These are phyloP conservation scores for Pichia cephalocereana DNA, from an alignment of 805 yeast species.

Conservation along the genomic window DNA sequence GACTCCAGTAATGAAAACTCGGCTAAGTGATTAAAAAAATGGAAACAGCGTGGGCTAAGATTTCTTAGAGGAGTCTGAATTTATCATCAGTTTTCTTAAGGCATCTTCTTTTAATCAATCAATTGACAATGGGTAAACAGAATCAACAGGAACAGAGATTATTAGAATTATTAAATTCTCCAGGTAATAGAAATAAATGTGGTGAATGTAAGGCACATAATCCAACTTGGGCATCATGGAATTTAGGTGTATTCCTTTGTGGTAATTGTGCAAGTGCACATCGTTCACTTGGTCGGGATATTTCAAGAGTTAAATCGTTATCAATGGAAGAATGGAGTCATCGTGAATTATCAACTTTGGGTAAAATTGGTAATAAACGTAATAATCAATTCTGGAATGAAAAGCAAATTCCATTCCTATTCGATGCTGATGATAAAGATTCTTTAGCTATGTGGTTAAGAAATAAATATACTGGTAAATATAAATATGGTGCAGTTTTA, in stretches of 20 bases:
- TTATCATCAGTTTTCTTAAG: no score
- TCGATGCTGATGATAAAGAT: conserved; percentile 59
- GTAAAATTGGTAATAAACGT: conserved; percentile 50
- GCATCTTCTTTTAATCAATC: neutral
- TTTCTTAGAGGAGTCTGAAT: no score
- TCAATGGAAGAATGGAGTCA: conserved; percentile 63
- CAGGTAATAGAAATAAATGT: conserved; percentile 58
- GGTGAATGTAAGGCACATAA: conserved; percentile 66
- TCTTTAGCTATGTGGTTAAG: conserved; percentile 50
- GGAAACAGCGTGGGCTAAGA: no score
- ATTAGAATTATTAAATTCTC: conserved; percentile 48
- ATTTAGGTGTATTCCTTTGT: conserved; percentile 65
- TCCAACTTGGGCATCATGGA: conserved; percentile 48
- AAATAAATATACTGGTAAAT: conserved; percentile 62
- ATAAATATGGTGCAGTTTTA: conserved; percentile 32
- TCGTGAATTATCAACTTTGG: conserved; percentile 40
- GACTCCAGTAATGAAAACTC: no score
- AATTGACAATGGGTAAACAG: neutral
- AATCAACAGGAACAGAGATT: conserved; percentile 28
- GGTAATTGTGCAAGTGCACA: conserved; percentile 81
- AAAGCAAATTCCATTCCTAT: conserved; percentile 58
- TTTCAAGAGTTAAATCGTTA: conserved; percentile 61
- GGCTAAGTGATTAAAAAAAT: no score
- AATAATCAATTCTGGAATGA: conserved; percentile 62
- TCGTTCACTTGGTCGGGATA: conserved; percentile 50